phyloP scores from a whole-genome alignment of 163 green algal species.

The Smithsoniella earleae region DNA sequence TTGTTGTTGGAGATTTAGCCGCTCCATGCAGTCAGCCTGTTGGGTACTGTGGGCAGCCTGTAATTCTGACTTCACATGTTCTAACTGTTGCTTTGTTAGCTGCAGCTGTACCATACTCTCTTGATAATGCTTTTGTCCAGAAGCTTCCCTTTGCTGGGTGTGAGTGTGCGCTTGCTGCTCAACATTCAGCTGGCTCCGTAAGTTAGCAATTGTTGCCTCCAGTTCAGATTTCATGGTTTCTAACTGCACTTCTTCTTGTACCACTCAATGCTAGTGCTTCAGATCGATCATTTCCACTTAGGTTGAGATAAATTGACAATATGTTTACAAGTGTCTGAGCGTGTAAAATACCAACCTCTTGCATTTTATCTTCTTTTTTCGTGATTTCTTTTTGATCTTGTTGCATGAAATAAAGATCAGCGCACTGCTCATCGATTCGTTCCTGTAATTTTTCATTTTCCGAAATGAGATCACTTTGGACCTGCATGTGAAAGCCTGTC shows the following conservation, averaged over 20 bases:
- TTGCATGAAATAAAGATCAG: constrained; percentile 12
- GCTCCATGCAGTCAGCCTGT: background rate
- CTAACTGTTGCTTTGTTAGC: background rate
- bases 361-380: background rate
- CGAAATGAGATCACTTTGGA: background rate
- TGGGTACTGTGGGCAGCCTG: background rate
- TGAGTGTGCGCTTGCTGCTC: constrained; percentile 27
- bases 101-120: constrained; percentile 6
- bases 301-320: no score
- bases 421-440: constrained; percentile 17
- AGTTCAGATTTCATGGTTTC: background rate
- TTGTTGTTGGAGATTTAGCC: constrained; percentile 20
- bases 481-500: background rate
- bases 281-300: no score
- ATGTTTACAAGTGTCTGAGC: no score
- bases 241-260: no score
- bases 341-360: constrained; percentile 8
- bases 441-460: constrained; percentile 26
- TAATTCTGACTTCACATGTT: constrained; percentile 1
- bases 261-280: no score
- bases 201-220: background rate
- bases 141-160: background rate
- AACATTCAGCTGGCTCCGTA: background rate
- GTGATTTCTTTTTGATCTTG: constrained; percentile 3
- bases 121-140: constrained; percentile 9